Base-by-base conservation (phyloP, 768 basidiomycete genomes). In the Calvatia gigantea region DNA sequence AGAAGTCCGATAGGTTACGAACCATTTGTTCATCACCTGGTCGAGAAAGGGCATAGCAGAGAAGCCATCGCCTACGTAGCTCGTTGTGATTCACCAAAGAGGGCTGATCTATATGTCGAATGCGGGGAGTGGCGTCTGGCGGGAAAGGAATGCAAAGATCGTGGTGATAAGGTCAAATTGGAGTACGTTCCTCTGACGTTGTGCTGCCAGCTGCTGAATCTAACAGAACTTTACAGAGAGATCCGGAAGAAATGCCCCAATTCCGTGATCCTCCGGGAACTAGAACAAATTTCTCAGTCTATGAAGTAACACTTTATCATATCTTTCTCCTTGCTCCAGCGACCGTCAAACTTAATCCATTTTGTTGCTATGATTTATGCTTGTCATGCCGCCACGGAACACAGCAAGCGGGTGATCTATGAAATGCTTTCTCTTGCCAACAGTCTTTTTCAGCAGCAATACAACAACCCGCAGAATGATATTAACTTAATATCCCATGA, bases 1-100 rank as follows among this genome's bases (percentile, higher is more conserved):
- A 82, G 92, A 61, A 93, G 89, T 68, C 95, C 96, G 3, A 98
- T 98, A 56, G 96, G 97, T 1, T 98, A 96, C 65, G 95, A 98
- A 65, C 80, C 88, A 0, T 94, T 94, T 66, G 93, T 94, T 23
- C 83, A 77, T 33, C 85, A 91, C 61, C 78, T 97, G 33, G 81
- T 91, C 27, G 78, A 83, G 47, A 82, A 85, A 35, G 91, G 91
- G 0, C 84, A 87, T 67, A 63, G 69, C 25, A 90, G 83, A 64
- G 89, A 96, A 65, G 97, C 92, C 2, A 74, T 83, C 0, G 55
- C 73, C 3, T 98, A 88, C 65, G 90, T 98, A 19, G 70, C 85
- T 2, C 84, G 85, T 27, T 98, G 96, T 64, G 97, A 98, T 66
- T 77, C 85, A 0, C 86, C 84, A 23, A 86, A 84, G 61, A 79